Evolutionary conservation across 2,329 filamentous ascomycete species (phyloP).

Genomic region (Paracoccidioides brasiliensis): DNA sequence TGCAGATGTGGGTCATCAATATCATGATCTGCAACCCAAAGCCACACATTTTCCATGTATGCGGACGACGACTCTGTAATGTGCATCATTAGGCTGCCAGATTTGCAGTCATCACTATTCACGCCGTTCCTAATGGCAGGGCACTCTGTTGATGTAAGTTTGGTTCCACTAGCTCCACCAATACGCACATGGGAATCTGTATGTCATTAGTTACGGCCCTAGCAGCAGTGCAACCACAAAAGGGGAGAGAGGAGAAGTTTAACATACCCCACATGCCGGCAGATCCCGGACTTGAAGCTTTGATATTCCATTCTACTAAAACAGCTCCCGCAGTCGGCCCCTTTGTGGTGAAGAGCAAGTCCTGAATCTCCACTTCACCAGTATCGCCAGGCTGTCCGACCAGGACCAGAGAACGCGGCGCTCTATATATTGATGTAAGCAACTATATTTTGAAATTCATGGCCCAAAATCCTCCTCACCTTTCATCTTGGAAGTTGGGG

Average conservation of each 20-base stretch:
- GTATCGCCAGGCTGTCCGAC: background rate
- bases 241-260: background rate
- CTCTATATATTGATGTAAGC: background rate
- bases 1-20: slow-evolving; percentile 13
- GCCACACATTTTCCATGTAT: slow-evolving; percentile 24
- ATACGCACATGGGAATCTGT: slow-evolving; percentile 2
- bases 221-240: background rate
- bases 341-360: slow-evolving; percentile 2
- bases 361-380: slow-evolving; percentile 2
- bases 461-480: background rate
- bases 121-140: background rate
- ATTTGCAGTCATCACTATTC: slow-evolving; percentile 9
- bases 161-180: slow-evolving; percentile 1
- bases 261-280: slow-evolving; percentile 3
- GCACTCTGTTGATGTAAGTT: slow-evolving; percentile 2
- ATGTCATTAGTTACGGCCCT: background rate
- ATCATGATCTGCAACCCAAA: slow-evolving; percentile 24
- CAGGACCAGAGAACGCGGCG: background rate
- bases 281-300: background rate
- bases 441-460: background rate
- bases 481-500: slow-evolving; percentile 3
- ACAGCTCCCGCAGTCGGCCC: background rate
- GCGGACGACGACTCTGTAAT: slow-evolving; percentile 40
- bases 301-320: slow-evolving; percentile 3
- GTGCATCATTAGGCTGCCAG: slow-evolving; percentile 43